Evolutionary conservation across 2,329 filamentous ascomycete genomes (phyloP).

Genomic region (Coniochaeta prunicola): DNA sequence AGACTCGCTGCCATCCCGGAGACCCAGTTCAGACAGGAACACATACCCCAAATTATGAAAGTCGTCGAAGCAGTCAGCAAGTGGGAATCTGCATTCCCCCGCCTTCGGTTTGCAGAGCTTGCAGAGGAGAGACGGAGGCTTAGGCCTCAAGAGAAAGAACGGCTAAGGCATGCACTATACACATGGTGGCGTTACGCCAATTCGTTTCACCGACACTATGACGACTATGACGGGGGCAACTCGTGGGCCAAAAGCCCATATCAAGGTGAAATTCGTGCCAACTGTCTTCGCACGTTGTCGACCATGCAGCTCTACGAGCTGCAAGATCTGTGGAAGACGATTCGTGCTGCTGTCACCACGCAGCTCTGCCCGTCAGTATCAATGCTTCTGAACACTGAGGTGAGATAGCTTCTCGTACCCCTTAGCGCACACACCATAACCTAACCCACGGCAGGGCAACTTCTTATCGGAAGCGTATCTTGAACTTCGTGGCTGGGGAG

Average conservation of each 20-base stretch:
- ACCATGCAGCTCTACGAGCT: conserved; percentile 37
- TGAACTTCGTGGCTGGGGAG: conserved; percentile 20
- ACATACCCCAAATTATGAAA: conserved; percentile 21
- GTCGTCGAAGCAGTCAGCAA: conserved; percentile 25
- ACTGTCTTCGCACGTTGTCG: conserved; percentile 34
- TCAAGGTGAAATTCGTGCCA: conserved; percentile 28
- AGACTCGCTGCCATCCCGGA: conserved; percentile 8
- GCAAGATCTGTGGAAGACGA: conserved; percentile 35
- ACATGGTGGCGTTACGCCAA: conserved; percentile 46
- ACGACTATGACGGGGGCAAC: background rate
- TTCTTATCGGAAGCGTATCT: conserved; percentile 14
- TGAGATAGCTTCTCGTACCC: conserved; percentile 15
- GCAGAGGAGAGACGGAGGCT: conserved; percentile 36
- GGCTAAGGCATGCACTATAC: conserved; percentile 43
- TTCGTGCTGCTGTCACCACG: conserved; percentile 34
- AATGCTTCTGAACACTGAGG: conserved; percentile 23
- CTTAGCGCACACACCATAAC: background rate
- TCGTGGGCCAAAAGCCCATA: conserved; percentile 14
- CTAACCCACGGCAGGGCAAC: conserved; percentile 10
- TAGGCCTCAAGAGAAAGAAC: conserved; percentile 30
- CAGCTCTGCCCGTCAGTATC: conserved; percentile 40
- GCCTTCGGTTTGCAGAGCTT: conserved; percentile 30
- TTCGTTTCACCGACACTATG: conserved; percentile 14
- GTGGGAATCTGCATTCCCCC: conserved; percentile 31
- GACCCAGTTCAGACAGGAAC: conserved; percentile 2